Conservation (phyloP, 1,139 yeast species). For the Kodamaea ohmeri region DNA sequence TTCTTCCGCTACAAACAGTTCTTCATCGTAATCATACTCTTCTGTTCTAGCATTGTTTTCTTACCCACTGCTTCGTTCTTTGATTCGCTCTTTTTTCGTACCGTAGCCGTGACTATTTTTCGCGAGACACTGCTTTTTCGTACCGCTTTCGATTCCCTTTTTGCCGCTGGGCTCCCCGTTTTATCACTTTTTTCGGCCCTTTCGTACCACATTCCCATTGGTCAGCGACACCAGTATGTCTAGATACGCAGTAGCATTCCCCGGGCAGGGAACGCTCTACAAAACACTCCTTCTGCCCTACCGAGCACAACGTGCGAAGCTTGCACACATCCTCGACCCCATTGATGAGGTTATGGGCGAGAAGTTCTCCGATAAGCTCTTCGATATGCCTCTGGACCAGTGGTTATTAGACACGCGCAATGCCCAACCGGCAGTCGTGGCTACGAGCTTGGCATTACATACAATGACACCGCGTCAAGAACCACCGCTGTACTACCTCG, state of each 20-base stretch:
- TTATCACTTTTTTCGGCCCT: no score
- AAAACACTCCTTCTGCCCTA: conserved; percentile 31
- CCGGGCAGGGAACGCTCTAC: conserved; percentile 42
- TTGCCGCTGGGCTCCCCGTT: no score
- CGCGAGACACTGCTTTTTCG: no score
- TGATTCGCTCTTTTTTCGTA: no score
- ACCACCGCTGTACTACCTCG: conserved; percentile 33
- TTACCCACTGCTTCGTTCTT: no score
- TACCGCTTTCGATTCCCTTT: no score
- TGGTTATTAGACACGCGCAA: conserved; percentile 37
- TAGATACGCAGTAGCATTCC: conserved; percentile 33
- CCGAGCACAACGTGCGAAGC: conserved; percentile 11
- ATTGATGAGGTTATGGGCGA: conserved; percentile 64
- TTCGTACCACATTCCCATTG: not conserved
- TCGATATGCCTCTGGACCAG: conserved; percentile 18
- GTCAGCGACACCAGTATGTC: no score
- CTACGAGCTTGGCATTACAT: conserved; percentile 41
- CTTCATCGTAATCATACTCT: no score
- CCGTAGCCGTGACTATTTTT: no score
- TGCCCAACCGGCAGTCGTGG: conserved; percentile 62
- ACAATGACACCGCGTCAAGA: not conserved
- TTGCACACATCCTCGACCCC: conserved; percentile 32
- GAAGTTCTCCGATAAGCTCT: conserved; percentile 35
- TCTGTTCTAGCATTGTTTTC: no score
- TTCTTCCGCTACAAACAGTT: no score